These are phyloP conservation scores for Phytophthora rubi DNA, from an alignment of 352 stramenopile species.

Conservation along the genomic window DNA sequence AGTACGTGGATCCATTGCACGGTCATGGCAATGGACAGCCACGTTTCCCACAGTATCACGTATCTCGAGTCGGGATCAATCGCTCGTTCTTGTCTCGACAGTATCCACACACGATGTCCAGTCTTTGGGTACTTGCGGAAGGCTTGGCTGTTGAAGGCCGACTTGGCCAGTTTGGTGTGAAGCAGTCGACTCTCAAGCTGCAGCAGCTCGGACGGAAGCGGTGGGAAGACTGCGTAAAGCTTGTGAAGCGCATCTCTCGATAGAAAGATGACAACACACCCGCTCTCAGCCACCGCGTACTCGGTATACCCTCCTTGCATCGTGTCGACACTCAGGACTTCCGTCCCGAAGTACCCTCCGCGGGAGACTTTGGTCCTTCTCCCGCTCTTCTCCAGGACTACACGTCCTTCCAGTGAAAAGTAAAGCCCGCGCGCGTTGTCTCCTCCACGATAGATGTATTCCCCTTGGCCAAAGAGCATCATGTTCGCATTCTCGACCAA, in stretches of 20 bases:
- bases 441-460: slow-evolving; percentile 51
- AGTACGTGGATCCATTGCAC: slow-evolving; percentile 48
- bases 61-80: slow-evolving; percentile 47
- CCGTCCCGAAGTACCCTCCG: slow-evolving; percentile 53
- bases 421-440: slow-evolving; percentile 56
- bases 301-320: slow-evolving; percentile 47
- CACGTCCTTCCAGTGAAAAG: slow-evolving; percentile 53
- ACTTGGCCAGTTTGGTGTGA: slow-evolving; percentile 46
- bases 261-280: slow-evolving; percentile 56
- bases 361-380: slow-evolving; percentile 33
- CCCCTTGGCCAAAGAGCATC: slow-evolving; percentile 56
- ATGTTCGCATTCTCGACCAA: slow-evolving; percentile 46
- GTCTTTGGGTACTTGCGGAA: not conserved
- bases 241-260: slow-evolving; percentile 41
- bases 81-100: slow-evolving; percentile 3
- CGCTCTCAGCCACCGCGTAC: slow-evolving; percentile 46
- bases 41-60: slow-evolving; percentile 39
- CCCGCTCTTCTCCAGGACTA: slow-evolving; percentile 23
- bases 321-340: slow-evolving; percentile 26
- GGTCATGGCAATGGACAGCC: slow-evolving; percentile 38
- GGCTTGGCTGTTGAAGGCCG: slow-evolving; percentile 10
- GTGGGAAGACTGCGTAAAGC: slow-evolving; percentile 52
- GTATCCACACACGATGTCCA: not conserved
- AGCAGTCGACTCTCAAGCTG: slow-evolving; percentile 48
- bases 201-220: slow-evolving; percentile 44